Evolutionary conservation across 1,284 basidiomycete genomes (phyloP).

Genomic region (Tausonia pullulans): DNA sequence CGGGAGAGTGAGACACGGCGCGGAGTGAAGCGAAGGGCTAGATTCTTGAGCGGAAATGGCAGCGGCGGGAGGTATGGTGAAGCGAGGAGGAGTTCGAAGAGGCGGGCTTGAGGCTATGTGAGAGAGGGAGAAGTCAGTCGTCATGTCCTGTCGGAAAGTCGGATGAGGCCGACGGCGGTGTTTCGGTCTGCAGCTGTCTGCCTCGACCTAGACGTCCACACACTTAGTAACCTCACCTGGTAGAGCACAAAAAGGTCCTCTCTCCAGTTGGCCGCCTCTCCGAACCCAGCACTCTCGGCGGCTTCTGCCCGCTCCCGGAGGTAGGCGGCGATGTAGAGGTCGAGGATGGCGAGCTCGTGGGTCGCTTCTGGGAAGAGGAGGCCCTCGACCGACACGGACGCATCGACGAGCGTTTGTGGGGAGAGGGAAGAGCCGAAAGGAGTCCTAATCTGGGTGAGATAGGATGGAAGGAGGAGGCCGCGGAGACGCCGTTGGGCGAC

Average conservation of each 20-base stretch:
- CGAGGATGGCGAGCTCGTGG: background rate
- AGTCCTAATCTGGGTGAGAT: constrained; percentile 2
- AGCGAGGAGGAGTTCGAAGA: constrained; percentile 93
- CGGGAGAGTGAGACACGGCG: too few relatives aligned
- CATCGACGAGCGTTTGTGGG: background rate
- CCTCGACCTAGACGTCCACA: constrained; percentile 43
- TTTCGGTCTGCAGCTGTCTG: constrained; percentile 87
- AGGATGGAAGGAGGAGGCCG: background rate
- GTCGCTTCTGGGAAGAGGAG: background rate
- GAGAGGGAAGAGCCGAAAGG: constrained; percentile 15
- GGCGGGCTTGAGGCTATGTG: constrained; percentile 54
- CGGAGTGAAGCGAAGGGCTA: too few relatives aligned
- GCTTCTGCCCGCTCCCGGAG: background rate
- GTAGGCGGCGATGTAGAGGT: constrained; percentile 2
- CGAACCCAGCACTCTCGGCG: constrained; percentile 1
- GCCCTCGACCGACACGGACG: background rate
- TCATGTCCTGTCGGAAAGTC: too few relatives aligned
- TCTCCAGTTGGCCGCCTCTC: constrained; percentile 5
- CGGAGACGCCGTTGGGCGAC: constrained; percentile 24
- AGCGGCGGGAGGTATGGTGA: constrained; percentile 39
- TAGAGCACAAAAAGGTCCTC: constrained; percentile 10
- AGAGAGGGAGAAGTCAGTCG: too few relatives aligned
- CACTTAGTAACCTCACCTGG: background rate
- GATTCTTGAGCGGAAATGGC: too few relatives aligned
- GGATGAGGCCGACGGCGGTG: constrained; percentile 69